Evolutionary conservation across 768 basidiomycete genomes (phyloP), one percentile per base, ranked within the genome.

Genomic region (Myochromella boudieri): DNA sequence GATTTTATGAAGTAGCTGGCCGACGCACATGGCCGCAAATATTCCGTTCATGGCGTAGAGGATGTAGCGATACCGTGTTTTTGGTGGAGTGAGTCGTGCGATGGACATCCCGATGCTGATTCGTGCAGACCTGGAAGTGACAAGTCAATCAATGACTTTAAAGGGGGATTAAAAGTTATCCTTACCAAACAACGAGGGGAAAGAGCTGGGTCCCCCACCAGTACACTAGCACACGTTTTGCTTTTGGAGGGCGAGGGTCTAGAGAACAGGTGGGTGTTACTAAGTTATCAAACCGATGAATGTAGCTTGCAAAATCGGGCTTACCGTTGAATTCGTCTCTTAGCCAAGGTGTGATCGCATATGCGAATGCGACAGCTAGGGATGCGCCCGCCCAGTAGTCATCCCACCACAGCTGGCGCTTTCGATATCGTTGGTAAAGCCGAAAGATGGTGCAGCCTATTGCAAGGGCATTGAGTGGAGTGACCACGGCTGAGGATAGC

Each of bases 401-500:
- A 42, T 61, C 60, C 56, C 55, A 59, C 60, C 60, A 61, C 7
- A 55, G 24, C 24, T 46, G 49, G 20, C 41, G 50, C 14, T 44
- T 57, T 18, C 37, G 49, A 11, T 26, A 36, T 41, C 56, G 53
- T 40, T 55, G 53, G 31, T 29, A 46, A 12, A 59, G 37, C 20
- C 60, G 55, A 22, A 57, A 51, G 6, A 45, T 34, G 4, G 60
- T 59, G 25, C 50, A 45, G 20, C 32, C 31, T 8, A 55, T 48
- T 3, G 53, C 57, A 12, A 58, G 14, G 15, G 37, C 46, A 25
- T 55, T 49, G 10, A 59, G 36, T 12, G 42, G 37, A 2, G 52
- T 52, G 24, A n/a, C n/a, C n/a, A n/a, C n/a, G n/a, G n/a, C n/a
- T n/a, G n/a, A n/a, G n/a, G n/a, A n/a, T n/a, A n/a, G n/a, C n/a